Conservation (phyloP, 2,329 filamentous ascomycete species). For the Monilinia fructigena region DNA sequence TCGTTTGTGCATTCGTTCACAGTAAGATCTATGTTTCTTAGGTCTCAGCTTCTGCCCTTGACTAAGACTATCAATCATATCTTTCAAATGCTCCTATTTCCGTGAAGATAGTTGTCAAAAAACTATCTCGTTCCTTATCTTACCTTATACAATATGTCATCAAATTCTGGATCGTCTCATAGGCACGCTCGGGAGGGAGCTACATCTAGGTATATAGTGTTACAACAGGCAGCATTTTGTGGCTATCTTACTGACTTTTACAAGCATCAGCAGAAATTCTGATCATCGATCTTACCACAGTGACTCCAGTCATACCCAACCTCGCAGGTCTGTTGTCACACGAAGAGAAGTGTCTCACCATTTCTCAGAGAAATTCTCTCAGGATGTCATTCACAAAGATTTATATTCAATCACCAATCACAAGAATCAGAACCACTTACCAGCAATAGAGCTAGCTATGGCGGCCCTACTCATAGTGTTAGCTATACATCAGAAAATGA, state of each 20-base stretch:
- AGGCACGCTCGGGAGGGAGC: neutral
- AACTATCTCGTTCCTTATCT: neutral
- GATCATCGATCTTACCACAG: neutral
- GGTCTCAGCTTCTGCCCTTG: neutral
- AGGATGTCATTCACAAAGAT: neutral
- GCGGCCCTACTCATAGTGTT: neutral
- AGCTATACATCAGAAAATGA: constrained; percentile 3
- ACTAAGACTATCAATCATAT: neutral
- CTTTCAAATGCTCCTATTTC: neutral
- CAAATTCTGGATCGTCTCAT: constrained; percentile 3
- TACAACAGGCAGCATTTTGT: neutral
- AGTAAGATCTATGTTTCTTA: neutral
- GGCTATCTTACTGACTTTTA: constrained; percentile 11
- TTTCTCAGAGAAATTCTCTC: neutral
- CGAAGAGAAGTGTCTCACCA: neutral
- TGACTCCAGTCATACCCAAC: neutral
- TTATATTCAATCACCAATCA: neutral
- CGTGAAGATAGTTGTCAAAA: neutral
- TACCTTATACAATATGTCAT: constrained; percentile 6
- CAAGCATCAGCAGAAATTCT: neutral
- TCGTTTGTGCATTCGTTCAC: neutral
- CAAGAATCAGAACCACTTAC: neutral
- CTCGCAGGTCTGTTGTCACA: neutral
- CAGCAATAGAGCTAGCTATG: constrained; percentile 1
- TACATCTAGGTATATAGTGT: constrained; percentile 8